Percentiles rank a stretch among this genome's conserved stretches.
phyloP scores from a whole-genome alignment of 139 green algal species.

The Raphidocelis subcapitata region DNA sequence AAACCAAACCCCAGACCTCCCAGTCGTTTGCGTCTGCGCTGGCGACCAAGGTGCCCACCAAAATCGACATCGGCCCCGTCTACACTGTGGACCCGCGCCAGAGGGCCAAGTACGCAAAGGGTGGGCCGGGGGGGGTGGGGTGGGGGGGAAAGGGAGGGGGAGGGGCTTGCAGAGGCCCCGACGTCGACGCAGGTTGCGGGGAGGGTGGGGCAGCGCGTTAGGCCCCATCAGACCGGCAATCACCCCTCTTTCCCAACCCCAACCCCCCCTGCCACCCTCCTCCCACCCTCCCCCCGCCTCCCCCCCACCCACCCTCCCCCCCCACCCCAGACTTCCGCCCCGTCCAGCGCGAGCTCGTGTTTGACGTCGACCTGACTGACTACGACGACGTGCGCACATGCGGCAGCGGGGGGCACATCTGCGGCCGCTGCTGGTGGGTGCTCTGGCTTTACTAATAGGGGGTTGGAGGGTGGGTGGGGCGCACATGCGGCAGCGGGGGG shows the following conservation, averaged over 20 bases:
- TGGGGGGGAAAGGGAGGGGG: background rate
- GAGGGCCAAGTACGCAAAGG: slow-evolving; percentile 51
- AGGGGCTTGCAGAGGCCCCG: background rate
- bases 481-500: slow-evolving; percentile 84
- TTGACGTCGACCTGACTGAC: slow-evolving; percentile 98
- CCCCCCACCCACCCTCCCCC: too few species aligned
- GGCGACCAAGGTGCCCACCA: slow-evolving; percentile 63
- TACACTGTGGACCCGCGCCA: slow-evolving; percentile 91
- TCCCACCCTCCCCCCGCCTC: too few species aligned
- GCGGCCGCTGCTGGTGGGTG: slow-evolving; percentile 93
- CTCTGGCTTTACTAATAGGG: too few species aligned
- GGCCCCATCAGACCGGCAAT: too few species aligned
- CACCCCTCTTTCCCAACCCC: too few species aligned
- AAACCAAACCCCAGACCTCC: too few species aligned
- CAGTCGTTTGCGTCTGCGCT: too few species aligned
- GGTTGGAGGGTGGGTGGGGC: too few species aligned
- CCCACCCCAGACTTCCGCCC: slow-evolving; percentile 64
- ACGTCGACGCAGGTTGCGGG: too few species aligned
- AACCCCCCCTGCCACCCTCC: too few species aligned
- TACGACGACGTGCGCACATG: slow-evolving; percentile 98
- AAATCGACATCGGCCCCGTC: slow-evolving; percentile 98
- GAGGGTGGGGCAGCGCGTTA: too few species aligned
- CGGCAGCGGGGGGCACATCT: slow-evolving; percentile 86
- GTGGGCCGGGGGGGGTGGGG: background rate
- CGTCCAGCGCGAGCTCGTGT: slow-evolving; percentile 94